Evolutionary conservation across 345 rosid species (phyloP).

Genomic region (Limnanthes douglasii): DNA sequence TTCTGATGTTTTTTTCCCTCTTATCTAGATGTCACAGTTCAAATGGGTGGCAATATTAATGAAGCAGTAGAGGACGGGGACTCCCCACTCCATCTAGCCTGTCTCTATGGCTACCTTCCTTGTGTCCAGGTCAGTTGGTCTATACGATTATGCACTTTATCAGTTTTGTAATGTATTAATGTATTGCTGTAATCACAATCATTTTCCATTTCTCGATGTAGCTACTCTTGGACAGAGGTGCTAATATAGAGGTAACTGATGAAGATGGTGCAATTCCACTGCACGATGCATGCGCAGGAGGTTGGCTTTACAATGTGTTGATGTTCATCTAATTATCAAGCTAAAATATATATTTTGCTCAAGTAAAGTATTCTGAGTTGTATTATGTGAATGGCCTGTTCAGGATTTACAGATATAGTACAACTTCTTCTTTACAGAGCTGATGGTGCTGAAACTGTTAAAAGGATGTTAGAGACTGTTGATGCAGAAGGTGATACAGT

Average conservation of each 20-base stretch:
- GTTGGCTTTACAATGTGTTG: constrained; percentile 16
- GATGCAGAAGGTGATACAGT: constrained; percentile 84
- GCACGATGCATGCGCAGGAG: constrained; percentile 94
- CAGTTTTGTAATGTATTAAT: neutral
- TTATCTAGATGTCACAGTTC: constrained; percentile 25
- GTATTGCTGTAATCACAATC: neutral
- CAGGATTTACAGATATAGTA: constrained; percentile 61
- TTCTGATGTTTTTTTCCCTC: constrained; percentile 1
- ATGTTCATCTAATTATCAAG: neutral
- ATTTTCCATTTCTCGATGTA: constrained; percentile 8
- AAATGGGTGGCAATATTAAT: constrained; percentile 54
- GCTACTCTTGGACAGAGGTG: constrained; percentile 87
- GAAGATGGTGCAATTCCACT: constrained; percentile 92
- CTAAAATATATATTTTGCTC: neutral
- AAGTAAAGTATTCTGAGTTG: neutral
- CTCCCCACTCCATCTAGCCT: constrained; percentile 77
- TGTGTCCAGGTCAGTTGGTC: constrained; percentile 56
- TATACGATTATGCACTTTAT: neutral
- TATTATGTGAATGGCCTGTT: neutral
- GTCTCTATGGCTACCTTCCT: constrained; percentile 75
- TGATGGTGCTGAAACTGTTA: constrained; percentile 20
- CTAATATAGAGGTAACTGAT: constrained; percentile 66
- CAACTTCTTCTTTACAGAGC: constrained; percentile 50
- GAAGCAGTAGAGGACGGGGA: constrained; percentile 88
- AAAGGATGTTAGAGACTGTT: constrained; percentile 59